Percentiles rank a stretch among this genome's conserved stretches.
These are phyloP conservation scores for Tagetes patula DNA, from an alignment of 129 eudicot species.

Conservation along the genomic window DNA sequence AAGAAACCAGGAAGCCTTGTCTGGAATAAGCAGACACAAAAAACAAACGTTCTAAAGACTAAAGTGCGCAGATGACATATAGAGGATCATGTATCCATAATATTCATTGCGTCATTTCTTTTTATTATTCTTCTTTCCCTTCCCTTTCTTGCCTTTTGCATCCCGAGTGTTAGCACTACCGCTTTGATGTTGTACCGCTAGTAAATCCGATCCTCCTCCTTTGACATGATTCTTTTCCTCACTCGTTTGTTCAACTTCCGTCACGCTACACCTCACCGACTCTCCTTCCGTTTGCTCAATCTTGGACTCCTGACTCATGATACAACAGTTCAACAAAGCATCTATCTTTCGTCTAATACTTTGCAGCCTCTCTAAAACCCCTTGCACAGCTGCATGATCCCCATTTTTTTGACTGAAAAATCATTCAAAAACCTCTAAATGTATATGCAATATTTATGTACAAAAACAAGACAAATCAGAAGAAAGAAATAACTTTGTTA, in stretches of 20 bases:
- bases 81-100: background rate
- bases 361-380: slow-evolving; percentile 17
- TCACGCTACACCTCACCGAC: background rate
- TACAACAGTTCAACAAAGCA: slow-evolving; percentile 6
- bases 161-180: slow-evolving; percentile 9
- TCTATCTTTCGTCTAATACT: slow-evolving; percentile 7
- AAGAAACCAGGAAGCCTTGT: too few species aligned
- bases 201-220: background rate
- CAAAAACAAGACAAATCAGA: too few species aligned
- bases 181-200: background rate
- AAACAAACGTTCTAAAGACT: background rate
- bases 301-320: background rate
- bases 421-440: background rate
- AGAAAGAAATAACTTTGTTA: too few species aligned
- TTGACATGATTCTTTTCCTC: background rate
- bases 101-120: background rate
- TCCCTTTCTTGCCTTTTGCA: slow-evolving; percentile 9
- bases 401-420: slow-evolving; percentile 5
- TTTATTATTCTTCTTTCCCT: background rate
- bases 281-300: background rate
- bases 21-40: background rate
- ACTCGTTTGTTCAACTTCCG: background rate
- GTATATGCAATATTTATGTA: background rate
- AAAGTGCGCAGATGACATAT: background rate
- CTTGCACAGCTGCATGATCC: background rate